Evolutionary conservation across 768 basidiomycete genomes (phyloP), one percentile per base, ranked within the genome.

Genomic region (Suillus ampliporus): DNA sequence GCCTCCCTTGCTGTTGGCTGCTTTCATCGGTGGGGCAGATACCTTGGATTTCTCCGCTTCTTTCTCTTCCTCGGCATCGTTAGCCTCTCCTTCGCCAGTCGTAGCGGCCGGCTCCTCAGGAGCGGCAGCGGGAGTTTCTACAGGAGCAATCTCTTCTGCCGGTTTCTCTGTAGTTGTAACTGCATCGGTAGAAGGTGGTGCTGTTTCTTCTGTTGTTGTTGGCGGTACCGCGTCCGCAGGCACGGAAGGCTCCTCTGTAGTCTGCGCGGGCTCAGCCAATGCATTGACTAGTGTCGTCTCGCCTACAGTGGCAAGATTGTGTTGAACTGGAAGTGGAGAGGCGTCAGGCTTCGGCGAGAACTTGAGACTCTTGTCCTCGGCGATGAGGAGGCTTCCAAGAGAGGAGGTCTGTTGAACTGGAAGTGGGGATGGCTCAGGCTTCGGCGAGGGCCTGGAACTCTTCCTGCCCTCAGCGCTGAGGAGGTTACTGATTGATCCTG

Each of bases 51-150:
- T 64, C 13, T 47, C 58, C n/a, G 1, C 9, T 35, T 57, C 58
- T 28, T 56, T 61, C 13, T 62, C 56, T 43, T 62, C 47, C 15
- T 40, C 23, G 19, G 23, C 7, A 68, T 43, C 68, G 37, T 46
- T 50, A 46, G 56, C 7, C 19, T 57, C 50, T 26, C 31, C 44
- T 14, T 59, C 58, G 2, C 53, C 57, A 8, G 35, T 21, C 19
- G 50, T 28, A n/a, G 44, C 57, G 38, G 35, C 13, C 1, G 31
- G 43, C 47, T 65, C 64, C 46, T 57, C 43, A 19, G 57, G 41
- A 44, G 46, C 15, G n/a, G 28, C 38, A 11, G 15, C n/a, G 8
- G 50, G 15, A 23, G 58, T 19, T 38, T 65, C 57, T 43, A 1
- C 50, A 19, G 26, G 54, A 6, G 31, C 15, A 0, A 0, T 19